phyloP scores from a whole-genome alignment of 805 yeast species.

The Pichia scutulata region DNA sequence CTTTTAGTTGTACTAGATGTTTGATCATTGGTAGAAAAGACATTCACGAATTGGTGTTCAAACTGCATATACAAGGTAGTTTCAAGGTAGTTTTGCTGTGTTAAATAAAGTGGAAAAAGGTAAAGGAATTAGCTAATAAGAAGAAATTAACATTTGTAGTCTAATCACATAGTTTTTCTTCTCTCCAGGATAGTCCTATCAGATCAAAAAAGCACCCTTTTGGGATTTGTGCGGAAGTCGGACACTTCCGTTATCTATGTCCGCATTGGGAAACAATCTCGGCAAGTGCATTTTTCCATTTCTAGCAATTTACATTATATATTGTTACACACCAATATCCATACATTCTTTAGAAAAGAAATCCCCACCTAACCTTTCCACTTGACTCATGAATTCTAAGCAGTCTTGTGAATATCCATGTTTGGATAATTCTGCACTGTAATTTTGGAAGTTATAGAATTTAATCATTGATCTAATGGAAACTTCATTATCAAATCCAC shows the following conservation, averaged over 20 bases:
- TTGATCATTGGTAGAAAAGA: not conserved
- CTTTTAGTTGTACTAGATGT: not conserved
- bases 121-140: too few relatives aligned
- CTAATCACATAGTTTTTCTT: too few relatives aligned
- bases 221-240: too few relatives aligned
- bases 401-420: constrained; percentile 44
- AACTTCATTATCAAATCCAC: constrained; percentile 78
- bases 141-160: too few relatives aligned
- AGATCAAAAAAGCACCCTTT: too few relatives aligned
- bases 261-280: not conserved
- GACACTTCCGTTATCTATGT: not conserved
- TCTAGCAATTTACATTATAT: not conserved
- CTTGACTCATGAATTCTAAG: constrained; percentile 13
- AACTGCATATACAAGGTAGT: not conserved
- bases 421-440: constrained; percentile 42
- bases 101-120: not conserved
- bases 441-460: constrained; percentile 61
- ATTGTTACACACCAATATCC: not conserved
- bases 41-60: not conserved
- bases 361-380: constrained; percentile 22
- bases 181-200: too few relatives aligned
- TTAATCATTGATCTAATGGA: constrained; percentile 74
- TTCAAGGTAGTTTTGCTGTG: not conserved
- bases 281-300: not conserved
- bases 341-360: constrained; percentile 28